phyloP scores from a whole-genome alignment of 2,329 filamentous ascomycete genomes.

The Epichloe gansuensis region DNA sequence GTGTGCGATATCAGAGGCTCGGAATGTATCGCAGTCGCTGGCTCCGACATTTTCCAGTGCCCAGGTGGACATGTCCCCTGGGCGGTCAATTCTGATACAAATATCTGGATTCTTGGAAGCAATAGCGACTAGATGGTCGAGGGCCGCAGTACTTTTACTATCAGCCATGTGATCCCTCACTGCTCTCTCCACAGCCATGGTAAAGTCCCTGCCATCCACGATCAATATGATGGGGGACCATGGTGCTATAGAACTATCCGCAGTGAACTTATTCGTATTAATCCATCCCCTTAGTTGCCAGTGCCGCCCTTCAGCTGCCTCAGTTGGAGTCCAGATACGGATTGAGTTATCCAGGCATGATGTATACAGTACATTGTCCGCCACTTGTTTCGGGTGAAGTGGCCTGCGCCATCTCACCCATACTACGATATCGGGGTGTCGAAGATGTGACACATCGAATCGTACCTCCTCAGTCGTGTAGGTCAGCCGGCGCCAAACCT shows the following conservation, averaged over 20 bases:
- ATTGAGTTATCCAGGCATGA: conserved; percentile 70
- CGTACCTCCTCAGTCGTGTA: conserved; percentile 72
- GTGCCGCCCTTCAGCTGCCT: conserved; percentile 56
- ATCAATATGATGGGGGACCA: conserved; percentile 48
- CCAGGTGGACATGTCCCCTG: conserved; percentile 82
- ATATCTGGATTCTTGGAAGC: conserved; percentile 79
- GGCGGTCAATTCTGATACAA: conserved; percentile 72
- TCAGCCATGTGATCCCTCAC: conserved; percentile 47
- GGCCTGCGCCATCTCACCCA: conserved; percentile 76
- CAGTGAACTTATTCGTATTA: conserved; percentile 60
- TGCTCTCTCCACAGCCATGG: conserved; percentile 61
- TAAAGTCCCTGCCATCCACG: conserved; percentile 70
- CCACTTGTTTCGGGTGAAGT: conserved; percentile 60
- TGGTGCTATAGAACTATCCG: conserved; percentile 19
- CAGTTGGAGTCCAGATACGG: conserved; percentile 70
- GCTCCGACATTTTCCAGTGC: conserved; percentile 76
- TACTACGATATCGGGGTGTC: conserved; percentile 72
- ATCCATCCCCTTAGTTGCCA: conserved; percentile 72
- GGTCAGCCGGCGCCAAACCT: conserved; percentile 80
- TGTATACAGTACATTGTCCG: conserved; percentile 83
- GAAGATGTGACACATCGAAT: conserved; percentile 83
- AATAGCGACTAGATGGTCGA: conserved; percentile 76
- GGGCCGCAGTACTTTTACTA: conserved; percentile 47
- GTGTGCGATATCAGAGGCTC: conserved; percentile 78
- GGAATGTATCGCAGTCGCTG: conserved; percentile 49